These are phyloP conservation scores for Pinus taeda DNA, from an alignment of 75 land plant species.

Conservation along the genomic window DNA sequence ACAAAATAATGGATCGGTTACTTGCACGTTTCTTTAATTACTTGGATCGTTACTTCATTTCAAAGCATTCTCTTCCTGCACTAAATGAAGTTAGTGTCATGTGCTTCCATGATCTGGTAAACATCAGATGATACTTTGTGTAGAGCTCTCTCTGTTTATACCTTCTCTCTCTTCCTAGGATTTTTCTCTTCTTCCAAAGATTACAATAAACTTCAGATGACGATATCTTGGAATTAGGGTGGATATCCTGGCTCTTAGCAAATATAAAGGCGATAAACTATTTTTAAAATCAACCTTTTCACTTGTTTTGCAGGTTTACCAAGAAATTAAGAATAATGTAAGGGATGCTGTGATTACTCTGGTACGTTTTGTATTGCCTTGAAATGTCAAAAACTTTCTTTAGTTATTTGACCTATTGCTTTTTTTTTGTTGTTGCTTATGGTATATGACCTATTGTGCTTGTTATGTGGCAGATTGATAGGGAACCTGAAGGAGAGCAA, in stretches of 20 bases:
- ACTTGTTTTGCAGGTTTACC: slow-evolving; percentile 60
- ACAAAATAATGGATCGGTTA: slow-evolving; percentile 96
- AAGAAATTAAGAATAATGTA: slow-evolving; percentile 77
- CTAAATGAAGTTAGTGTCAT: slow-evolving; percentile 87
- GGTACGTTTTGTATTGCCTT: slow-evolving; percentile 40
- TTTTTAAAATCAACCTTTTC: neutral
- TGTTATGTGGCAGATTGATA: slow-evolving; percentile 63
- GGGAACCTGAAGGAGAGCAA: slow-evolving; percentile 94
- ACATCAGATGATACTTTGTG: neutral
- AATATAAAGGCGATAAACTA: neutral
- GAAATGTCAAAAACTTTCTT: neutral
- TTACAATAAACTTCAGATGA: neutral
- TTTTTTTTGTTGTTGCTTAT: neutral
- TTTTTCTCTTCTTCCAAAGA: neutral
- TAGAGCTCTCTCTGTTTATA: too few relatives aligned
- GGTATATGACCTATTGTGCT: neutral
- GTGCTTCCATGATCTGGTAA: slow-evolving; percentile 84
- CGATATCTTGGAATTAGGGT: neutral
- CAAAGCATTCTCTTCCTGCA: slow-evolving; percentile 78
- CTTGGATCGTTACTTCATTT: slow-evolving; percentile 89
- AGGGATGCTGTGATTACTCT: slow-evolving; percentile 89
- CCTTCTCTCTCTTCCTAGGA: neutral
- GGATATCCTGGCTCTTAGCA: neutral
- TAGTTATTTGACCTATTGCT: neutral
- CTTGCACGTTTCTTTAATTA: slow-evolving; percentile 89